A percentile compares a stretch with the other conserved stretches of the same genome.
phyloP scores from a whole-genome alignment of 1,284 basidiomycete genomes.

The Rhodotorula sp. region DNA sequence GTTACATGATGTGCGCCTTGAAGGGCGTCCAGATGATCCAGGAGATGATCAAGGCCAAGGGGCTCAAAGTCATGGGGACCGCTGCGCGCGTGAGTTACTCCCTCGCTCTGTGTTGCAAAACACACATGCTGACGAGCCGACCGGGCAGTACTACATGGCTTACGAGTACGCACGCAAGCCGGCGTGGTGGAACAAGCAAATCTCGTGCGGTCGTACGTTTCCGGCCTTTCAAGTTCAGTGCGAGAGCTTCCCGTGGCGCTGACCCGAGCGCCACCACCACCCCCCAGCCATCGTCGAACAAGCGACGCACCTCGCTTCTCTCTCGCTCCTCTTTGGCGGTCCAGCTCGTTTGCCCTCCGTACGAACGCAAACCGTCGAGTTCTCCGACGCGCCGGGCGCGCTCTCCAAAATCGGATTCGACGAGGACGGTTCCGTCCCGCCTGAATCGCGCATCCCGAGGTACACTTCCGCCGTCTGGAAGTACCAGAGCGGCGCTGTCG shows the following conservation, averaged over 20 bases:
- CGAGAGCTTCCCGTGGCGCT: neutral
- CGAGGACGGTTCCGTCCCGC: conserved; percentile 66
- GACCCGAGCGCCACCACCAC: neutral
- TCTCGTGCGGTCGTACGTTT: conserved; percentile 48
- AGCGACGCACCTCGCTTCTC: conserved; percentile 47
- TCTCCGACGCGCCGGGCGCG: conserved; percentile 81
- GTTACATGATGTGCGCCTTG: conserved; percentile 81
- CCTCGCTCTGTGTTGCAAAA: too few species aligned
- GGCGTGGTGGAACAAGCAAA: conserved; percentile 92
- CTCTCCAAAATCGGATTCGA: conserved; percentile 78
- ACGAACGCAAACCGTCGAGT: conserved; percentile 78
- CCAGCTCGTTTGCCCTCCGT: conserved; percentile 69
- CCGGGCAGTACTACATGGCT: conserved; percentile 54
- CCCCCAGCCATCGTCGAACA: conserved; percentile 45
- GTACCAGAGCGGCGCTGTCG: conserved; percentile 85
- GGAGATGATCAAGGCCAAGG: conserved; percentile 86
- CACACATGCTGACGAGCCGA: neutral
- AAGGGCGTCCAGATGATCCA: conserved; percentile 97
- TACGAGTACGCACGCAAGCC: conserved; percentile 66
- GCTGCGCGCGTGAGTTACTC: conserved; percentile 16
- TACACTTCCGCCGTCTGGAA: conserved; percentile 61
- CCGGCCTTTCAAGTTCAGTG: neutral
- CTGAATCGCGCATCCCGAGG: conserved; percentile 63
- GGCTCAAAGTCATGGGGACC: conserved; percentile 78
- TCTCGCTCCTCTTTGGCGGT: conserved; percentile 54